Percentiles rank a stretch among this genome's conserved stretches.
These are phyloP conservation scores for sunflower (Helianthus annuus) DNA, from an alignment of 129 eudicot genomes.

Conservation along the genomic window DNA sequence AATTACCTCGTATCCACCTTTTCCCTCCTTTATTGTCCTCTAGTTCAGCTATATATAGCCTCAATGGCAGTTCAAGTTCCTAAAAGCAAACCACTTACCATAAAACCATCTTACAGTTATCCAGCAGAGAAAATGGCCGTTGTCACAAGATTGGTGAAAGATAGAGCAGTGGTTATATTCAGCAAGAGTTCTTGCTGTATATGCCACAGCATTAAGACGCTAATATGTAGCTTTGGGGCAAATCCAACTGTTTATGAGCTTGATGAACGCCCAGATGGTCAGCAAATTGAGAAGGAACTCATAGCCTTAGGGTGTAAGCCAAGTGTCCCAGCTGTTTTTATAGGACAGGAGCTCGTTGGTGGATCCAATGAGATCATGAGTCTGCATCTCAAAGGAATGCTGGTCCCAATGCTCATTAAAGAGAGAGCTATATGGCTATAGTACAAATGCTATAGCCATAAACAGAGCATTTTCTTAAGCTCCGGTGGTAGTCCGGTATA, in stretches of 20 bases:
- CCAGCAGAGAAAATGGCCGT: constrained; percentile 31
- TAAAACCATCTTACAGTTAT: constrained; percentile 1
- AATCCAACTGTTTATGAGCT: constrained; percentile 62
- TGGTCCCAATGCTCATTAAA: constrained; percentile 66
- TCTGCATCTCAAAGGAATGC: constrained; percentile 48
- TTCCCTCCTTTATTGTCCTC: constrained; percentile 27
- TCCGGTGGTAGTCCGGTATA: not conserved
- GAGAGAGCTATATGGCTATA: constrained; percentile 53
- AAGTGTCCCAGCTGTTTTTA: constrained; percentile 58
- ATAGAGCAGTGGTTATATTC: constrained; percentile 66
- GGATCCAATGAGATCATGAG: constrained; percentile 53
- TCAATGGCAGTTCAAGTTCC: constrained; percentile 31
- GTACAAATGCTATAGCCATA: constrained; percentile 5
- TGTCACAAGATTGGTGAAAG: constrained; percentile 38
- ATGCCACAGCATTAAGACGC: constrained; percentile 45
- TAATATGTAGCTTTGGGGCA: constrained; percentile 62
- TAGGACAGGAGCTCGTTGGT: constrained; percentile 52
- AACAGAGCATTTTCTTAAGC: constrained; percentile 18
- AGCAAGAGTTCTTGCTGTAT: constrained; percentile 56
- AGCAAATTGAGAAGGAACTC: constrained; percentile 51
- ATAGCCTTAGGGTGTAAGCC: constrained; percentile 41
- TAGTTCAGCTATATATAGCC: constrained; percentile 31
- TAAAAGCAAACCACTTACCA: constrained; percentile 16
- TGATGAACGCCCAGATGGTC: constrained; percentile 52
- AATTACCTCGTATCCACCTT: constrained; percentile 20